Conservation (phyloP, 192 early-diverging fungal species). For the Gorgonomyces haynaldii region DNA sequence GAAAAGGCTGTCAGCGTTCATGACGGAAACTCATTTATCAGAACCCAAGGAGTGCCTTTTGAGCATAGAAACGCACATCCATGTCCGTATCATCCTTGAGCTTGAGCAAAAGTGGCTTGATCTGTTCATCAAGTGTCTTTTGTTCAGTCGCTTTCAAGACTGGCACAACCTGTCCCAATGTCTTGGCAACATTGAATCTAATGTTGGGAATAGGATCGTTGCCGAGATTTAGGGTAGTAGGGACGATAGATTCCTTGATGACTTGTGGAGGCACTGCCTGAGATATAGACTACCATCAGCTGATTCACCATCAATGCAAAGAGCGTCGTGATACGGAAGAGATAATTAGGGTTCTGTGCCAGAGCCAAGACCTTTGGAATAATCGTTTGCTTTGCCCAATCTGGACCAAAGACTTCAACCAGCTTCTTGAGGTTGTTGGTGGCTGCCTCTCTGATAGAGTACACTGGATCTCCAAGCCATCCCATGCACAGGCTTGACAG, state of each 20-base stretch:
- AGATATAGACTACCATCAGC: conserved; percentile 61
- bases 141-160: conserved; percentile 55
- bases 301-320: conserved; percentile 82
- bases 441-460: conserved; percentile 94
- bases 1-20: too few relatives aligned
- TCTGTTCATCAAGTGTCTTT: conserved; percentile 46
- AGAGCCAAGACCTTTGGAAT: conserved; percentile 89
- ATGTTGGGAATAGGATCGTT: conserved; percentile 98
- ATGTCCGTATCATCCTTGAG: conserved; percentile 80
- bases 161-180: conserved; percentile 72
- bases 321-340: conserved; percentile 97
- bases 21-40: too few relatives aligned
- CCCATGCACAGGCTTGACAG: conserved; percentile 90
- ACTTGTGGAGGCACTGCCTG: conserved; percentile 77
- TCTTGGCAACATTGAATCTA: conserved; percentile 97
- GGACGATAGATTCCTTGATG: conserved; percentile 78
- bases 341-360: conserved; percentile 84
- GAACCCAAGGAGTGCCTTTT: conserved; percentile 55
- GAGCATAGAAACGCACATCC: conserved; percentile 90
- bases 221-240: conserved; percentile 70
- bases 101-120: conserved; percentile 73
- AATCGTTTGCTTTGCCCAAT: conserved; percentile 91
- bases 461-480: conserved; percentile 96
- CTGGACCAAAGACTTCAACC: conserved; percentile 96
- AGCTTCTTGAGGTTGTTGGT: conserved; percentile 87